Conservation (phyloP, 495 filamentous ascomycete genomes). For the Mytilinidion resinicola region DNA sequence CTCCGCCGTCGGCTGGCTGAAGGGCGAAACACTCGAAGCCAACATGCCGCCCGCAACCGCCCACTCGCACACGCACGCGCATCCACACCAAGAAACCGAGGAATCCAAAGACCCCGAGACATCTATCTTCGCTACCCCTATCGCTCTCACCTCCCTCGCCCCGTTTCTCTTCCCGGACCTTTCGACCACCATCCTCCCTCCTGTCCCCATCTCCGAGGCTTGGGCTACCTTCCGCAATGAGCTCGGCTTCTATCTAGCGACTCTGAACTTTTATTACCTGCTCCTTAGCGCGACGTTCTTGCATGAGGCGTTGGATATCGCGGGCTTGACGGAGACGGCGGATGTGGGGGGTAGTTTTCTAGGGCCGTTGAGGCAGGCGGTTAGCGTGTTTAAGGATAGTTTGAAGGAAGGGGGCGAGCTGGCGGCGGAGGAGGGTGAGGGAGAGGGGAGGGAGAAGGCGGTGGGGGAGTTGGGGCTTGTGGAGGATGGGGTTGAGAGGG, state of each 20-base stretch:
- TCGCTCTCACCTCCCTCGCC: constrained; percentile 42
- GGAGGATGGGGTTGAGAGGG: constrained; percentile 25
- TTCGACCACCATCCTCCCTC: constrained; percentile 20
- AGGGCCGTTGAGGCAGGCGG: constrained; percentile 43
- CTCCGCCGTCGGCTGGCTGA: constrained; percentile 78
- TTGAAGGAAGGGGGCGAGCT: constrained; percentile 31
- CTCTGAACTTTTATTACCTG: constrained; percentile 49
- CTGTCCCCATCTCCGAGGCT: constrained; percentile 30
- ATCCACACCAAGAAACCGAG: neutral
- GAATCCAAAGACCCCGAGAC: neutral
- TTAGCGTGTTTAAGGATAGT: constrained; percentile 39
- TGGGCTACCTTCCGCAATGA: constrained; percentile 39
- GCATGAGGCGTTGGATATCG: constrained; percentile 40
- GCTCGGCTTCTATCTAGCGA: constrained; percentile 44
- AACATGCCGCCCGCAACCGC: constrained; percentile 18
- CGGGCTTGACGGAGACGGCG: constrained; percentile 42
- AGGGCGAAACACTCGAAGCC: constrained; percentile 65
- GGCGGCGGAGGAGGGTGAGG: constrained; percentile 23
- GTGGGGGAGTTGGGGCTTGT: constrained; percentile 20
- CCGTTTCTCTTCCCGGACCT: constrained; percentile 47
- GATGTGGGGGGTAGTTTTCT: constrained; percentile 41
- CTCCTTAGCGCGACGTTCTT: constrained; percentile 45
- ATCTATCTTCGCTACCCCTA: constrained; percentile 52
- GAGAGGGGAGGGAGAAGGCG: constrained; percentile 1
- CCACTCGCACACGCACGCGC: constrained; percentile 24